Base-by-base conservation (phyloP, 163 green algal species). In the Trebouxiophyceae sp. region DNA sequence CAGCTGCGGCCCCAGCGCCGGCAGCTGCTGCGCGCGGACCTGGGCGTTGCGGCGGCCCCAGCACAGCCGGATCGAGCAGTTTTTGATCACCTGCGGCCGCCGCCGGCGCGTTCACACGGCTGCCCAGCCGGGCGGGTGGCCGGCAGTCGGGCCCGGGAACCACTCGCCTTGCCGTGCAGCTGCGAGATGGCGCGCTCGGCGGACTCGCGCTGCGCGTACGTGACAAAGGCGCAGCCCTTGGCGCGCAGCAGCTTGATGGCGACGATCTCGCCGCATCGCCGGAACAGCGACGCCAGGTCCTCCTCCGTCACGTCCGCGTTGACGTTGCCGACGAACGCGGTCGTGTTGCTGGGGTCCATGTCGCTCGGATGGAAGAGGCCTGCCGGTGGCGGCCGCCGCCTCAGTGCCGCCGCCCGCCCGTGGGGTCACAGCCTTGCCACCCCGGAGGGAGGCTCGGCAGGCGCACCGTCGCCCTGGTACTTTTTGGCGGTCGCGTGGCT, bases 401-500 rank as follows among this genome's bases (percentile, higher is more conserved):
- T 50, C 39, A 50, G 8, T 50, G 39, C 39, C 8, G 39, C n/a
- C n/a, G n/a, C n/a, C n/a, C n/a, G n/a, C n/a, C n/a, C n/a, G n/a
- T n/a, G n/a, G n/a, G n/a, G n/a, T n/a, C n/a, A n/a, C n/a, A n/a
- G n/a, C n/a, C n/a, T n/a, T n/a, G n/a, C n/a, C n/a, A n/a, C n/a
- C n/a, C n/a, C n/a, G n/a, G n/a, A n/a, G n/a, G n/a, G n/a, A n/a
- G n/a, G n/a, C n/a, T n/a, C n/a, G n/a, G n/a, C 8, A 50, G 39
- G 12, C 8, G 39, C 16, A 50, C 39, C 39, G 39, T 50, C 39
- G 39, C 12, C 8, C 16, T 50, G 8, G 39, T 76, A 75, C 78
- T 89, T 91, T 58, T 82, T 85, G 4, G 84, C 84, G 22, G 91
- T 96, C 26, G 91, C 91, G 20, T 91, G 45, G 56, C 73, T 85